These are phyloP conservation scores for Berkeleyomyces basicola DNA, from an alignment of 2,329 filamentous ascomycete species.

Conservation along the genomic window DNA sequence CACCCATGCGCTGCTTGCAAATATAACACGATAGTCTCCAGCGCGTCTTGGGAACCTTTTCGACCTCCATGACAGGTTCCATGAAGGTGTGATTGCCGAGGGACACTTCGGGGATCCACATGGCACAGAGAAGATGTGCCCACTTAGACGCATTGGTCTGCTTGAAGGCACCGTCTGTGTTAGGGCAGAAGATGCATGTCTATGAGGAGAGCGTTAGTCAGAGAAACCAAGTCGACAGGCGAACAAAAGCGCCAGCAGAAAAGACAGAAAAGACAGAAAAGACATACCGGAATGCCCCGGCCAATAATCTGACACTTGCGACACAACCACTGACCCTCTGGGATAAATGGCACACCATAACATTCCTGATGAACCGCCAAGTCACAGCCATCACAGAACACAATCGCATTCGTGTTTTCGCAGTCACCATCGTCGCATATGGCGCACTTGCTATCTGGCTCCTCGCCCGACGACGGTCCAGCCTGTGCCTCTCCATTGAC, in stretches of 20 bases:
- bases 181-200: conserved; percentile 97
- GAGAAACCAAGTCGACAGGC: background rate
- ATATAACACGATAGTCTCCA: conserved; percentile 96
- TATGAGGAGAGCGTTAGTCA: conserved; percentile 19
- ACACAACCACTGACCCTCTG: conserved; percentile 96
- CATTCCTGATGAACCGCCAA: conserved; percentile 96
- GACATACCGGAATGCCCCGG: conserved; percentile 62
- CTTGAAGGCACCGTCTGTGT: conserved; percentile 94
- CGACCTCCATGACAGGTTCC: conserved; percentile 95
- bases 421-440: conserved; percentile 99
- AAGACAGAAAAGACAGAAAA: background rate
- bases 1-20: conserved; percentile 92
- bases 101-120: conserved; percentile 97
- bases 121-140: conserved; percentile 89
- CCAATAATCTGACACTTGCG: conserved; percentile 93
- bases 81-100: conserved; percentile 94
- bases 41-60: conserved; percentile 85
- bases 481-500: conserved; percentile 76
- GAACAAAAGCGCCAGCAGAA: background rate
- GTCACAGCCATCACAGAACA: conserved; percentile 97
- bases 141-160: conserved; percentile 93
- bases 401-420: conserved; percentile 97
- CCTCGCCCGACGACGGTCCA: conserved; percentile 42
- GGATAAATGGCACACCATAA: conserved; percentile 96
- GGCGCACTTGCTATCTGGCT: conserved; percentile 92